phyloP scores from a whole-genome alignment of 2,329 filamentous ascomycete genomes.

The Calonectria ilicicola region DNA sequence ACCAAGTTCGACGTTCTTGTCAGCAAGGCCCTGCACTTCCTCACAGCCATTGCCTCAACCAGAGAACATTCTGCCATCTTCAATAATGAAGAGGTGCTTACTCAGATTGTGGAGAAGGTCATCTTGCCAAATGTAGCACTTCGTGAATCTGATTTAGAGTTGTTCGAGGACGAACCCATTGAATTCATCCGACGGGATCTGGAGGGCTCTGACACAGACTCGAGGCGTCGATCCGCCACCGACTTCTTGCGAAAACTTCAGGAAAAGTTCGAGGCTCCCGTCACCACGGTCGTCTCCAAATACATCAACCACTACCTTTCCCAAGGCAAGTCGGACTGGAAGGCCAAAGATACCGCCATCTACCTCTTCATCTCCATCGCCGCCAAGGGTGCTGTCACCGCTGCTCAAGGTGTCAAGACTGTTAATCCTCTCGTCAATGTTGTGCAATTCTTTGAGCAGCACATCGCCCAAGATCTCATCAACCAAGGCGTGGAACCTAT shows the following conservation, averaged over 20 bases:
- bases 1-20: conserved; percentile 95
- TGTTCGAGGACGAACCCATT: conserved; percentile 98
- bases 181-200: conserved; percentile 96
- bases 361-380: conserved; percentile 96
- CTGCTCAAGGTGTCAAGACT: conserved; percentile 89
- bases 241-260: conserved; percentile 93
- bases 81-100: conserved; percentile 82
- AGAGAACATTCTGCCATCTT: conserved; percentile 85
- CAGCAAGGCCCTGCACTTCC: conserved; percentile 93
- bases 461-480: conserved; percentile 90
- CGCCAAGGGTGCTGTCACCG: conserved; percentile 88
- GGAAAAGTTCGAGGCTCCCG: conserved; percentile 86
- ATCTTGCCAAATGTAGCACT: conserved; percentile 93
- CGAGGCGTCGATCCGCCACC: conserved; percentile 88
- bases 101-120: conserved; percentile 94
- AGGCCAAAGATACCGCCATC: conserved; percentile 97
- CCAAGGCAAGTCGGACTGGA: conserved; percentile 88
- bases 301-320: conserved; percentile 91
- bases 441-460: conserved; percentile 92
- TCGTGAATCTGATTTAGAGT: conserved; percentile 91
- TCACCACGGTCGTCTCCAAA: conserved; percentile 86
- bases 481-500: conserved; percentile 80
- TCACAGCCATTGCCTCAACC: conserved; percentile 88
- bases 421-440: conserved; percentile 91
- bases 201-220: conserved; percentile 96